Evolutionary conservation across 768 basidiomycete species (phyloP).

Genomic region (Paxillus ammoniavirescens): DNA sequence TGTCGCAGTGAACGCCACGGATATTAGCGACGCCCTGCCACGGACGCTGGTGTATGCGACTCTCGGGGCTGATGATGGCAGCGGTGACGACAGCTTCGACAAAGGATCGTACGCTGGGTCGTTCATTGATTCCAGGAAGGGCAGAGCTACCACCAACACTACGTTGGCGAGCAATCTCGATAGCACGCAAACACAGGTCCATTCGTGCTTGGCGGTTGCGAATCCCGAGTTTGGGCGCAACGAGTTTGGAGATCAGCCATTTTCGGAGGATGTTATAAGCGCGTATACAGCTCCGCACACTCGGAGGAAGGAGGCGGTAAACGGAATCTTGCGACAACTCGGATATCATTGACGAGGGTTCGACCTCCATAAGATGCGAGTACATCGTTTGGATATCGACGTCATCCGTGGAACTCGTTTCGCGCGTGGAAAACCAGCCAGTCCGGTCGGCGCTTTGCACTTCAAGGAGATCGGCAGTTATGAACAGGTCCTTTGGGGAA

Average conservation of each 20-base stretch:
- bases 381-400: slow-evolving; percentile 82
- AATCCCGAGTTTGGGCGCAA: slow-evolving; percentile 61
- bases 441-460: slow-evolving; percentile 76
- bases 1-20: slow-evolving; percentile 63
- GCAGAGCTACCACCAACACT: slow-evolving; percentile 41
- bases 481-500: slow-evolving; percentile 63
- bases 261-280: slow-evolving; percentile 76
- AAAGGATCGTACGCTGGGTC: slow-evolving; percentile 73
- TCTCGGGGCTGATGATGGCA: slow-evolving; percentile 77
- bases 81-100: slow-evolving; percentile 75
- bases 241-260: slow-evolving; percentile 73
- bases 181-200: slow-evolving; percentile 66
- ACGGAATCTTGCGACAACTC: slow-evolving; percentile 68
- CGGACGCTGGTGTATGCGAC: slow-evolving; percentile 71
- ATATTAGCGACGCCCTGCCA: slow-evolving; percentile 72
- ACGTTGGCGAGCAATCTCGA: slow-evolving; percentile 71
- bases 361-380: slow-evolving; percentile 67
- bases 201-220: slow-evolving; percentile 67
- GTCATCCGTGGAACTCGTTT: slow-evolving; percentile 53
- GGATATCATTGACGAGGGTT: slow-evolving; percentile 69
- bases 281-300: slow-evolving; percentile 72
- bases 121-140: slow-evolving; percentile 44
- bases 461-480: slow-evolving; percentile 76
- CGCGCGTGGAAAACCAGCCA: slow-evolving; percentile 70
- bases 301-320: slow-evolving; percentile 73